Conservation (phyloP, 2,329 filamentous ascomycete genomes). For the Chrysosporium queenslandicum region DNA sequence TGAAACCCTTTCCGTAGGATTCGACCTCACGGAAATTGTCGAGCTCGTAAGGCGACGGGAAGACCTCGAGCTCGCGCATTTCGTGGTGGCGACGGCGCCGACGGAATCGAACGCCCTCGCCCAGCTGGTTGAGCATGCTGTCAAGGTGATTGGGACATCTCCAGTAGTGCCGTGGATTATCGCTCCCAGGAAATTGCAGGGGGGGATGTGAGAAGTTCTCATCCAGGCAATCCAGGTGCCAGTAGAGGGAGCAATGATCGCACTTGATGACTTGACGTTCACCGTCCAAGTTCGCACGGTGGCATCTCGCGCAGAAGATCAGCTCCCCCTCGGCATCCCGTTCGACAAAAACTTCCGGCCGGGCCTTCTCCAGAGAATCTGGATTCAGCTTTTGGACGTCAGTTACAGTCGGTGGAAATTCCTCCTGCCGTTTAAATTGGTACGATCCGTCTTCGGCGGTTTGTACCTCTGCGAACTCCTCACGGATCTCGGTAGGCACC, state of each 20-base stretch:
- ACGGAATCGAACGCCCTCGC: constrained; percentile 20
- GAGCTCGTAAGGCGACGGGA: constrained; percentile 46
- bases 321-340: constrained; percentile 62
- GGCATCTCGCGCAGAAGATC: constrained; percentile 69
- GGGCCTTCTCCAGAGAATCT: constrained; percentile 36
- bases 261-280: constrained; percentile 64
- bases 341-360: constrained; percentile 23
- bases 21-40: constrained; percentile 50
- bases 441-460: constrained; percentile 71
- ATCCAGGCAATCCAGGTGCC: constrained; percentile 88
- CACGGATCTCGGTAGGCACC: constrained; percentile 60
- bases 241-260: constrained; percentile 68
- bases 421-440: constrained; percentile 14
- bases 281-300: constrained; percentile 50
- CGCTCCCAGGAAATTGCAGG: constrained; percentile 39
- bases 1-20: constrained; percentile 49
- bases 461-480: constrained; percentile 68
- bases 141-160: constrained; percentile 81
- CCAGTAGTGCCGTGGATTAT: constrained; percentile 60
- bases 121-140: constrained; percentile 49
- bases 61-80: constrained; percentile 57
- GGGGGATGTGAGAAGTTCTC: constrained; percentile 74
- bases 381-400: not conserved
- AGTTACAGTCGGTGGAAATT: constrained; percentile 9
- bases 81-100: constrained; percentile 36